Base-by-base conservation (phyloP, 768 basidiomycete species). In the Clathrus columnatus region DNA sequence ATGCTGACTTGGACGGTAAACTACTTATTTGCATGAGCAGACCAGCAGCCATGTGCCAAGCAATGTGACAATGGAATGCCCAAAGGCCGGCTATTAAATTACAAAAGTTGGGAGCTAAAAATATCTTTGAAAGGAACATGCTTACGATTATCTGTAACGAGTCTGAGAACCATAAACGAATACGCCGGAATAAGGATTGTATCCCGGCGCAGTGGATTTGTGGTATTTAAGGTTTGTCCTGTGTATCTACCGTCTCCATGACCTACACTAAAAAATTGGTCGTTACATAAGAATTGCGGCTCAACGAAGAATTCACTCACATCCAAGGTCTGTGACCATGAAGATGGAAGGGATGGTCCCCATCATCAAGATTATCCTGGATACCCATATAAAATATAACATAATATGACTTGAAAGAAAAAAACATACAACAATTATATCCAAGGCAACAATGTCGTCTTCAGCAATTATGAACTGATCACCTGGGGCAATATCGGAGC, bases 41-140 rank as follows among this genome's bases (percentile, higher is more conserved):
- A 7, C 74, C 73, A 0, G 71, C 65, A 0, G 70, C 68, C 69
- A 72, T 73, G 57, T 71, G 69, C 71, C 71, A 71, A 23, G 28
- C 55, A 26, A 65, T 53, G 58, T 73, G 75, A 32, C 75, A 76
- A 60, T 76, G 75, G 63, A 76, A 72, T 0, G 73, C 71, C 74
- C 74, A 76, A 36, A 73, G 55, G 27, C 75, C 75, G 0, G 75
- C 57, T 57, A 32, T 17, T 4, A 29, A 18, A 5, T 29, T 2
- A 17, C 8, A 28, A 10, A 8, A 50, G 24, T 26, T 26, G 7
- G 49, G 10, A 10, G 18, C 17, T 24, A 26, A 50, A 50, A 50
- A 2, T 4, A 30, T 7, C 5, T 20, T 21, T n/a, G n/a, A 50
- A 26, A 30, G 49, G 24, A 4, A 20, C 4, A 52, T 28, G 42